These are phyloP conservation scores for Corymbia maculata DNA, from an alignment of 345 rosid genomes.

Conservation along the genomic window DNA sequence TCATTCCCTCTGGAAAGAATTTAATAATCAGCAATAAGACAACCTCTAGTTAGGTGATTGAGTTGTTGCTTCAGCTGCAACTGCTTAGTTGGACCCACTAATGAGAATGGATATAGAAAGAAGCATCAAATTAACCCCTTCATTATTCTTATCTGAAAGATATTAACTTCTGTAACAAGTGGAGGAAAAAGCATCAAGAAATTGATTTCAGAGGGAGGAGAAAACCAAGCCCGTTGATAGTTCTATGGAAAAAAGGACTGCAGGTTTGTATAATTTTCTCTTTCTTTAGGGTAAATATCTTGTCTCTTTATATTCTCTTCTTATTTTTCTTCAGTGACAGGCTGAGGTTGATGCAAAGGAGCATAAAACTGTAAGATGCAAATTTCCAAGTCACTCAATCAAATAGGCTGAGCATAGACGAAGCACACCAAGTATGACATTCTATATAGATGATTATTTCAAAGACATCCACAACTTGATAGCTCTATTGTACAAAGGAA, in stretches of 20 bases:
- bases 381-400: background rate
- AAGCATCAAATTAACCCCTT: background rate
- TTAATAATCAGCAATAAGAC: background rate
- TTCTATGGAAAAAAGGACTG: background rate
- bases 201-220: background rate
- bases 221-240: background rate
- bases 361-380: background rate
- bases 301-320: background rate
- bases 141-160: background rate
- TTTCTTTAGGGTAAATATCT: background rate
- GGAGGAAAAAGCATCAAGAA: background rate
- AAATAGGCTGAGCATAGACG: background rate
- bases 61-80: background rate
- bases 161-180: background rate
- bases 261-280: background rate
- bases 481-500: background rate
- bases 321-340: background rate
- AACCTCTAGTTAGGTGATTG: background rate
- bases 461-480: background rate
- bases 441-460: background rate
- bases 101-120: background rate
- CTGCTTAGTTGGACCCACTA: background rate
- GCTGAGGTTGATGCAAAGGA: background rate
- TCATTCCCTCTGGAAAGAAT: background rate
- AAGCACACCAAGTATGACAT: background rate